Evolutionary conservation across 2,329 filamentous ascomycete species (phyloP).

Genomic region (Diplodia corticola): DNA sequence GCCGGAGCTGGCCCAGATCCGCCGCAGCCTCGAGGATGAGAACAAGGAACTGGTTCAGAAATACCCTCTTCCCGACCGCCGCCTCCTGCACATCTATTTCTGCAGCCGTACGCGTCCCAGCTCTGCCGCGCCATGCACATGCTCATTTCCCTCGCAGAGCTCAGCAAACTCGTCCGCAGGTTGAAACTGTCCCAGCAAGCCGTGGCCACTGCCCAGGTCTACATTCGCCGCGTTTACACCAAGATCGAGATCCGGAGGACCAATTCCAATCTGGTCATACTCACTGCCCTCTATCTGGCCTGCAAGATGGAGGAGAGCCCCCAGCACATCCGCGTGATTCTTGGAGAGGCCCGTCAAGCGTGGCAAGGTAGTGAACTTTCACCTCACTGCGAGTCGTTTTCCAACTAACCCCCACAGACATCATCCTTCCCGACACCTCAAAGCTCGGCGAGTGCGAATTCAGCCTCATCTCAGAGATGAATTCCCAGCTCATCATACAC

Average conservation of each 20-base stretch:
- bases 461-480: constrained; percentile 86
- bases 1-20: constrained; percentile 72
- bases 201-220: constrained; percentile 90
- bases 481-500: constrained; percentile 83
- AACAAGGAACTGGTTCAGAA: constrained; percentile 73
- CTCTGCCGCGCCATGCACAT: not conserved
- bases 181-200: constrained; percentile 86
- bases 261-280: constrained; percentile 88
- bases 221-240: constrained; percentile 90
- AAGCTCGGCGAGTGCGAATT: constrained; percentile 94
- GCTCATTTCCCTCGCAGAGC: constrained; percentile 54
- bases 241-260: constrained; percentile 88
- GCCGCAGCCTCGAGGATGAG: constrained; percentile 74
- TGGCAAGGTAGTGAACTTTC: constrained; percentile 55
- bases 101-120: constrained; percentile 72
- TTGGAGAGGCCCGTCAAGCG: constrained; percentile 79
- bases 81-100: constrained; percentile 87
- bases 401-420: constrained; percentile 50
- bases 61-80: constrained; percentile 77
- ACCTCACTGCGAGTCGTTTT: not conserved
- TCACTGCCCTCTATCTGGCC: constrained; percentile 91
- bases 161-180: constrained; percentile 80
- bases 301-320: constrained; percentile 98
- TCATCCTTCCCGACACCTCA: constrained; percentile 70
- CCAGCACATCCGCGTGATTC: constrained; percentile 89